phyloP scores from a whole-genome alignment of 768 basidiomycete genomes.

The Auriscalpium microsporum region DNA sequence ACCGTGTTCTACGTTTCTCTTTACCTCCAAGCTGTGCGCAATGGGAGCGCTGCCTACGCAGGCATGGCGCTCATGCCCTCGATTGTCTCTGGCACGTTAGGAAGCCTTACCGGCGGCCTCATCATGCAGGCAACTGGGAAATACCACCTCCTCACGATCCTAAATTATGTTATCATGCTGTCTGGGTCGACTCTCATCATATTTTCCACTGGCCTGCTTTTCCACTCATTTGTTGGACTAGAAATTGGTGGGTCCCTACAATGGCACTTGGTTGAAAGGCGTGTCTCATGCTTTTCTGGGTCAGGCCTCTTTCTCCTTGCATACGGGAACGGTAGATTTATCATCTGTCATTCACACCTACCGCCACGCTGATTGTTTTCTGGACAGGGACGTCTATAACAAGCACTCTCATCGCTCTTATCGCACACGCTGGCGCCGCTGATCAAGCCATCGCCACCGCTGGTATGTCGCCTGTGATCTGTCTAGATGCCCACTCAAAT shows the following conservation, averaged over 20 bases:
- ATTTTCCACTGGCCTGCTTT: slow-evolving; percentile 32
- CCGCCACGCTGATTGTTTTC: background rate
- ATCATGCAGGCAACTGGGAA: slow-evolving; percentile 51
- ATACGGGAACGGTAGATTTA: slow-evolving; percentile 29
- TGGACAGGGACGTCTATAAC: slow-evolving; percentile 42
- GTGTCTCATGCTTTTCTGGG: background rate
- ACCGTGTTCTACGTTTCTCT: slow-evolving; percentile 46
- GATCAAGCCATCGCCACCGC: slow-evolving; percentile 63
- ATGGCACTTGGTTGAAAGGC: background rate
- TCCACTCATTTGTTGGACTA: slow-evolving; percentile 31
- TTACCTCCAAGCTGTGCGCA: slow-evolving; percentile 50
- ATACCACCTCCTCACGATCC: slow-evolving; percentile 43
- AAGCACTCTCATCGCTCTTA: slow-evolving; percentile 49
- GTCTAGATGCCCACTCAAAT: background rate
- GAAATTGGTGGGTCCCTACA: background rate
- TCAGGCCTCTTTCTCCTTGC: slow-evolving; percentile 29
- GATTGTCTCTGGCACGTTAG: slow-evolving; percentile 38
- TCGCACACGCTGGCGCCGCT: slow-evolving; percentile 51
- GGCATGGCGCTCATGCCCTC: slow-evolving; percentile 45
- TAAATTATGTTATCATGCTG: slow-evolving; percentile 31
- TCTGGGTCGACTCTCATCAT: slow-evolving; percentile 30
- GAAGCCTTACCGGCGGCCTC: slow-evolving; percentile 44
- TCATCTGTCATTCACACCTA: background rate
- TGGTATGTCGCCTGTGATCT: slow-evolving; percentile 25
- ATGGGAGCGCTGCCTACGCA: slow-evolving; percentile 37